A percentile compares a stretch with the other conserved stretches of the same genome.
Conservation (phyloP, 768 basidiomycete species). For the Amanita phalloides region DNA sequence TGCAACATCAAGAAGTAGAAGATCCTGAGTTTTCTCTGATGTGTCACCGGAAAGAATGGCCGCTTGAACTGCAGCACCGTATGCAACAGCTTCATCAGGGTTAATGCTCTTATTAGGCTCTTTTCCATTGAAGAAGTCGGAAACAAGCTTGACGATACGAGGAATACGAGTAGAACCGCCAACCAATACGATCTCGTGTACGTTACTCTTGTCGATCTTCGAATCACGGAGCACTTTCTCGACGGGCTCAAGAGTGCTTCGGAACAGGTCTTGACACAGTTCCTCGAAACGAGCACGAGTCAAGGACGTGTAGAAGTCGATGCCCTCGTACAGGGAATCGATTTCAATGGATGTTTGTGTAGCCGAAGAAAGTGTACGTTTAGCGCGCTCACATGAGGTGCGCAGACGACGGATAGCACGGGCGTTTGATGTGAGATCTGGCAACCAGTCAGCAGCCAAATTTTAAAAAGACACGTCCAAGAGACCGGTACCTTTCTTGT, state of each 20-base stretch:
- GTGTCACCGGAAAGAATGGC: slow-evolving; percentile 97
- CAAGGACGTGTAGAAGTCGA: slow-evolving; percentile 97
- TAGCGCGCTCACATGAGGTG: slow-evolving; percentile 97
- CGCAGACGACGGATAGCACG: slow-evolving; percentile 96
- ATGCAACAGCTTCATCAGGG: slow-evolving; percentile 98
- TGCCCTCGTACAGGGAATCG: slow-evolving; percentile 94
- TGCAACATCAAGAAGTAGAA: slow-evolving; percentile 90
- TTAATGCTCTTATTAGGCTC: slow-evolving; percentile 99
- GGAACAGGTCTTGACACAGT: slow-evolving; percentile 92
- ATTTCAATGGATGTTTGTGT: slow-evolving; percentile 97
- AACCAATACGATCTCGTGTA: slow-evolving; percentile 96
- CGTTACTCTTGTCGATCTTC: slow-evolving; percentile 93
- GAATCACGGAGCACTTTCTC: slow-evolving; percentile 98
- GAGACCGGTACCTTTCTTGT: slow-evolving; percentile 63
- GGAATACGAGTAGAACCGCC: slow-evolving; percentile 99
- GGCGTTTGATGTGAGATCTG: slow-evolving; percentile 82
- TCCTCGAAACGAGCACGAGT: slow-evolving; percentile 98
- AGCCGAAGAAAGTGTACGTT: slow-evolving; percentile 95
- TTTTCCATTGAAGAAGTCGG: slow-evolving; percentile 98
- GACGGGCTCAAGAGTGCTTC: slow-evolving; percentile 86
- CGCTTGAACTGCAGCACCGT: slow-evolving; percentile 97
- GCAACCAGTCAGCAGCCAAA: slow-evolving; percentile 7
- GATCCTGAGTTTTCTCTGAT: slow-evolving; percentile 94
- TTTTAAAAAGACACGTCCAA: background rate
- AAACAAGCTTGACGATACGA: slow-evolving; percentile 93